phyloP scores from a whole-genome alignment of 2,329 filamentous ascomycete species.

The Diplodia intermedia region DNA sequence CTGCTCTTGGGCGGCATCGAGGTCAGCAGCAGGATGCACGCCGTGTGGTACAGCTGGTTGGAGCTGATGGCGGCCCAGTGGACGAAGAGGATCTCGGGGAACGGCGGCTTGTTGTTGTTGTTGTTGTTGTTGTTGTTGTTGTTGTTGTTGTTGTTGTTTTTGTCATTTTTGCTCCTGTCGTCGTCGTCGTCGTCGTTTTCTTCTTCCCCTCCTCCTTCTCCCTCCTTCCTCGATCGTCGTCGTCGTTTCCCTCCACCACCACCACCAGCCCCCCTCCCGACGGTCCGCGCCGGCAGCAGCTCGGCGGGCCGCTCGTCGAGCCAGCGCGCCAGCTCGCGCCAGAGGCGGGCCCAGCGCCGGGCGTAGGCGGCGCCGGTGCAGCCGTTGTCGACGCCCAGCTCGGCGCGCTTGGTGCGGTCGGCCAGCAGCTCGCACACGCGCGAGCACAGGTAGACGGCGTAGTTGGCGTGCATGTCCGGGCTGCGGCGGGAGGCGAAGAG shows the following conservation, averaged over 20 bases:
- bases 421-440: slow-evolving; percentile 58
- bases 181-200: too few species aligned
- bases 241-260: too few species aligned
- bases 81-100: slow-evolving; percentile 61
- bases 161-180: too few species aligned
- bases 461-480: slow-evolving; percentile 60
- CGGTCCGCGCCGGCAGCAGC: slow-evolving; percentile 55
- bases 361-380: slow-evolving; percentile 52
- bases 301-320: slow-evolving; percentile 55
- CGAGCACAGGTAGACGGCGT: slow-evolving; percentile 58
- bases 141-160: too few species aligned
- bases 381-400: slow-evolving; percentile 56
- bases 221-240: too few species aligned
- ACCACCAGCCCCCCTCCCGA: slow-evolving; percentile 32
- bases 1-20: slow-evolving; percentile 40
- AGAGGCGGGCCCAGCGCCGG: slow-evolving; percentile 57
- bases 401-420: slow-evolving; percentile 57
- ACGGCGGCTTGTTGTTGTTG: slow-evolving; percentile 43
- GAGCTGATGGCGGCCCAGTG: slow-evolving; percentile 64
- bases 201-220: too few species aligned
- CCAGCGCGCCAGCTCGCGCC: slow-evolving; percentile 61
- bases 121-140: slow-evolving; percentile 39
- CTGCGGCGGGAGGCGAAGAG: slow-evolving; percentile 47
- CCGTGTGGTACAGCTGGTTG: slow-evolving; percentile 65
- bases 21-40: slow-evolving; percentile 61